phyloP scores from a whole-genome alignment of 139 green algal species.

The Chlamydomonas sp. region DNA sequence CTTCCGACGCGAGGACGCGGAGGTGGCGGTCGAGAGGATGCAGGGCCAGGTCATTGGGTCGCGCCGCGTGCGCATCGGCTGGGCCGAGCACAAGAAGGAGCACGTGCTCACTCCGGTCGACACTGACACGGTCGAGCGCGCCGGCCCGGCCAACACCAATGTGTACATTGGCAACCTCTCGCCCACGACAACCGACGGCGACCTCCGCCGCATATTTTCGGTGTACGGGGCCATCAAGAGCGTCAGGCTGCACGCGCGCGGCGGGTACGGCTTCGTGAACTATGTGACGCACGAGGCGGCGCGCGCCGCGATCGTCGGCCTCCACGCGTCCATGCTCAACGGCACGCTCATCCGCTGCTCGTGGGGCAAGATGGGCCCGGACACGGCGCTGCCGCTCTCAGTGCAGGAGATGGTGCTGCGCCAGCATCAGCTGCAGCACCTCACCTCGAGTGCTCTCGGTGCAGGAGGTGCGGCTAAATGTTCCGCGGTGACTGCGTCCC shows the following conservation, averaged over 20 bases:
- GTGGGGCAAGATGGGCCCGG: no score
- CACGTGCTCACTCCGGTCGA: no score
- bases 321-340: no score
- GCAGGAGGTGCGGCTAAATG: no score
- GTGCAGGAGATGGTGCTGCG: no score
- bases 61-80: conserved; percentile 53
- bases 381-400: no score
- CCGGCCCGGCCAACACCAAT: conserved; percentile 59
- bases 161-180: conserved; percentile 68
- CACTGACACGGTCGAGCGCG: no score
- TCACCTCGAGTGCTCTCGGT: no score
- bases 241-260: conserved; percentile 62
- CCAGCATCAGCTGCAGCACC: no score
- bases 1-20: conserved; percentile 41
- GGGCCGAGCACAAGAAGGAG: conserved; percentile 70
- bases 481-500: no score
- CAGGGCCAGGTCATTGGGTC: conserved; percentile 50
- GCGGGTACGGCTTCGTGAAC: conserved; percentile 64
- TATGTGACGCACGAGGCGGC: conserved; percentile 46
- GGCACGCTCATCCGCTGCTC: no score
- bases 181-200: neutral
- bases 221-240: conserved; percentile 47
- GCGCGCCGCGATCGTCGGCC: conserved; percentile 48
- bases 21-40: conserved; percentile 53
- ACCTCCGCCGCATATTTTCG: no score